A percentile compares a stretch with the other conserved stretches of the same genome.
These are phyloP conservation scores for Thinopyrum obtusiflorum DNA, from an alignment of 202 grass and related monocot species.

Conservation along the genomic window DNA sequence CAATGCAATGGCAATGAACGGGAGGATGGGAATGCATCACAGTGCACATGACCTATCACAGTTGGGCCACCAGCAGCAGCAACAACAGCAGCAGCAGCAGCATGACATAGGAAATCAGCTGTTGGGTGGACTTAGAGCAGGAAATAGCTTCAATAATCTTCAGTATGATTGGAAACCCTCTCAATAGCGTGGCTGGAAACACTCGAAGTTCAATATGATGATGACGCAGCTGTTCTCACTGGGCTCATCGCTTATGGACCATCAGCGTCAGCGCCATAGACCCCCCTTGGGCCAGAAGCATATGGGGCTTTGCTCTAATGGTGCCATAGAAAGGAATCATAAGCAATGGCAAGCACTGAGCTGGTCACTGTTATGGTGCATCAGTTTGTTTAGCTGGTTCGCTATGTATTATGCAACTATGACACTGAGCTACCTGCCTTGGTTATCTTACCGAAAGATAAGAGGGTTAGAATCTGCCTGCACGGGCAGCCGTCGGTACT, in stretches of 20 bases:
- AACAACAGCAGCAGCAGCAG: conserved; percentile 61
- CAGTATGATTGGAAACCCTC: conserved; percentile 82
- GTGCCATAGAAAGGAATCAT: conserved; percentile 28
- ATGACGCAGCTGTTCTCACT: conserved; percentile 26
- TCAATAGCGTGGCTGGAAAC: conserved; percentile 42
- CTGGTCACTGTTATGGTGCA: conserved; percentile 43
- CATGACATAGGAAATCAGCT: conserved; percentile 79
- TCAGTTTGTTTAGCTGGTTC: conserved; percentile 36
- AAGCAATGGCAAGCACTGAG: conserved; percentile 18
- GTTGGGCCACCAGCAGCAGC: conserved; percentile 39
- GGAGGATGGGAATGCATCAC: conserved; percentile 58
- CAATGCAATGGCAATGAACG: conserved; percentile 47
- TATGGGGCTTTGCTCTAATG: conserved; percentile 14
- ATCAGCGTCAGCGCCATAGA: conserved; percentile 19
- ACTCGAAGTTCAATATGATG: conserved; percentile 24
- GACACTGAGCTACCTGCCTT: conserved; percentile 17
- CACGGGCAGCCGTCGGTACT: background rate
- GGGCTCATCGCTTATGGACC: conserved; percentile 16
- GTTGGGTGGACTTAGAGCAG: conserved; percentile 66
- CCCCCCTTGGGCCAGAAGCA: background rate
- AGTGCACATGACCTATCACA: conserved; percentile 63
- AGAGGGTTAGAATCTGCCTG: conserved; percentile 35
- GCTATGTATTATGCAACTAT: conserved; percentile 40
- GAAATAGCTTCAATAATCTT: conserved; percentile 81
- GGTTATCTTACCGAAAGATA: conserved; percentile 17